Percentiles rank a stretch among this genome's conserved stretches.
phyloP scores from a whole-genome alignment of 352 stramenopile genomes.

The Aphanomyces invadans region DNA sequence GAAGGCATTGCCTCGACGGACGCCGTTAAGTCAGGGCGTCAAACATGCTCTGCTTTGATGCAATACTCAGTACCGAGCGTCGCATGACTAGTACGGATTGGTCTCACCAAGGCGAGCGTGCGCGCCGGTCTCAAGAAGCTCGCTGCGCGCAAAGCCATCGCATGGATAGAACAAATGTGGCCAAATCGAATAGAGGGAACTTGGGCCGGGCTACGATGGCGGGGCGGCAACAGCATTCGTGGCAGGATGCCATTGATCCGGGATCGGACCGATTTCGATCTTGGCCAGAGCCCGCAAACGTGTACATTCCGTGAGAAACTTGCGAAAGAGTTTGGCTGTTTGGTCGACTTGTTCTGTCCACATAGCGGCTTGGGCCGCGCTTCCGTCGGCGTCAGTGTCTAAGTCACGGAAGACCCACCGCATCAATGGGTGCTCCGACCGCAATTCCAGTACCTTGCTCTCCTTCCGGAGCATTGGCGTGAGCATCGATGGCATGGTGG shows the following conservation, averaged over 20 bases:
- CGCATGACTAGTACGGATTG: too few relatives aligned
- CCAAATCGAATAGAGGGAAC: too few relatives aligned
- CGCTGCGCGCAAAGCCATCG: too few relatives aligned
- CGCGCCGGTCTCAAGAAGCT: too few relatives aligned
- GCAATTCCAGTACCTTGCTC: too few relatives aligned
- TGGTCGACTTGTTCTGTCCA: constrained; percentile 37
- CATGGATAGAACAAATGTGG: too few relatives aligned
- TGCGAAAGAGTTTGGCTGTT: constrained; percentile 38
- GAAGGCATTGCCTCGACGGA: too few relatives aligned
- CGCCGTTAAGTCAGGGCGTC: too few relatives aligned
- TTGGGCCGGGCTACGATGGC: neutral
- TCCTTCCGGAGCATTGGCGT: too few relatives aligned
- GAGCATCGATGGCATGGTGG: constrained; percentile 26
- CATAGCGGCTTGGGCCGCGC: constrained; percentile 19
- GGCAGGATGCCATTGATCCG: constrained; percentile 50
- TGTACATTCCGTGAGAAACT: constrained; percentile 56
- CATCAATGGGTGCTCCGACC: neutral
- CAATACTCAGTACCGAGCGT: too few relatives aligned
- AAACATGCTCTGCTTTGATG: too few relatives aligned
- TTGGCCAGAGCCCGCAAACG: constrained; percentile 39
- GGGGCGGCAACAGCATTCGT: neutral
- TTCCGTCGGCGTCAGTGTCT: constrained; percentile 27
- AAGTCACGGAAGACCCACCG: constrained; percentile 10
- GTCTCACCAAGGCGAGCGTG: too few relatives aligned
- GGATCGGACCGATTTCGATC: constrained; percentile 50